A percentile compares a stretch with the other conserved stretches of the same genome.
phyloP scores from a whole-genome alignment of 192 early-diverging fungal genomes.

The Backusella sp. region DNA sequence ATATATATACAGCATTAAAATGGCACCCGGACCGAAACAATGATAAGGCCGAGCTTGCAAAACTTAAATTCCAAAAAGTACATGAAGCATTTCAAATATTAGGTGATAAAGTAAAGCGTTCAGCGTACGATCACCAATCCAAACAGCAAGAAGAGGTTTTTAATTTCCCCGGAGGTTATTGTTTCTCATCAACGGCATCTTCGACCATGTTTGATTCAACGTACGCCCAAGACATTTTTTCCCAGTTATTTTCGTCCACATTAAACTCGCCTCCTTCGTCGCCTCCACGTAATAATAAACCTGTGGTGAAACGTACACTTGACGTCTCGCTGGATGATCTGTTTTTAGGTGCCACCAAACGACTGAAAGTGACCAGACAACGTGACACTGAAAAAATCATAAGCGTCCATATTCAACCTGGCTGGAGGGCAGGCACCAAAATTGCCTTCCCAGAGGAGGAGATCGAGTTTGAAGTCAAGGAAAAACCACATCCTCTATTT shows the following conservation, averaged over 20 bases:
- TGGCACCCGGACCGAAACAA: constrained; percentile 75
- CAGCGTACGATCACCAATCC: constrained; percentile 84
- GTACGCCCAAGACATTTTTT: constrained; percentile 75
- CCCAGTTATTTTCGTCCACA: constrained; percentile 72
- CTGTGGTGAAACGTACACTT: constrained; percentile 65
- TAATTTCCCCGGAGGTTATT: constrained; percentile 1
- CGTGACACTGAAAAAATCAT: constrained; percentile 75
- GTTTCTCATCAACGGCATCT: neutral
- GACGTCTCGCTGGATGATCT: constrained; percentile 86
- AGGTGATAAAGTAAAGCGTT: constrained; percentile 87
- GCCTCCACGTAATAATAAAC: constrained; percentile 36
- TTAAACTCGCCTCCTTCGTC: neutral
- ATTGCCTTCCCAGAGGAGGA: constrained; percentile 88
- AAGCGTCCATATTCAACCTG: constrained; percentile 82
- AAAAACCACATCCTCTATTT: constrained; percentile 84
- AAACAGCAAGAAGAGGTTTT: constrained; percentile 63
- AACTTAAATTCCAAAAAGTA: constrained; percentile 93
- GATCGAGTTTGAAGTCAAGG: constrained; percentile 91
- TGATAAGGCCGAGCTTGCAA: constrained; percentile 60
- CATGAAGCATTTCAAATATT: constrained; percentile 97
- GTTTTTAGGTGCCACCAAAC: constrained; percentile 88
- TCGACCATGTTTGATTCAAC: neutral
- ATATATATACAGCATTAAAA: constrained; percentile 53
- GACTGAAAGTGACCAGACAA: constrained; percentile 84
- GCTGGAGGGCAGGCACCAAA: constrained; percentile 98